Conservation (phyloP, 2,329 filamentous ascomycete genomes). For the Fusarium abutilonis region DNA sequence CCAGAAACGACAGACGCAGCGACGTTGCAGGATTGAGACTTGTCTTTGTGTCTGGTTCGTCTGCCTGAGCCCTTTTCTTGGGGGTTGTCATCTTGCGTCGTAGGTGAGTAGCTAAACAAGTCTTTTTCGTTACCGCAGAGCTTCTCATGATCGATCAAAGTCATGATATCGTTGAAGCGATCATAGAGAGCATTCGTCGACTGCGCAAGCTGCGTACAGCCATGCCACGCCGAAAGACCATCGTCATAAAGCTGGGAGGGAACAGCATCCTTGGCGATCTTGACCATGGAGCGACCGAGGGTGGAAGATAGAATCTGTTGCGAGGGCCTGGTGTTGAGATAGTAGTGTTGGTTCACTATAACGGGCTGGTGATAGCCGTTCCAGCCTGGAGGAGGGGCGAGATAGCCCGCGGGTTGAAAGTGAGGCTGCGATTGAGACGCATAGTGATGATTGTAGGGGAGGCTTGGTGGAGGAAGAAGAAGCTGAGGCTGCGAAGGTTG, state of each 20-base stretch:
- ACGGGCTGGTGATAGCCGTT: conserved; percentile 53
- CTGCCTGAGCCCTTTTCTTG: conserved; percentile 31
- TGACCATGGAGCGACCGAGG: conserved; percentile 52
- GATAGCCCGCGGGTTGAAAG: conserved; percentile 39
- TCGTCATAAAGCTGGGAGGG: conserved; percentile 56
- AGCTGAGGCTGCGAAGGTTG: conserved; percentile 17
- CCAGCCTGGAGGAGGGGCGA: conserved; percentile 40
- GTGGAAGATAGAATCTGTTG: conserved; percentile 29
- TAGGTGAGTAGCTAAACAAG: conserved; percentile 54
- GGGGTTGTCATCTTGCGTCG: not conserved
- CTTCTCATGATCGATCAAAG: conserved; percentile 73
- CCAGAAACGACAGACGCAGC: conserved; percentile 51
- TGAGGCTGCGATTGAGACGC: conserved; percentile 40
- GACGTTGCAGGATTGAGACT: conserved; percentile 19
- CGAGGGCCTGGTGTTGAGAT: conserved; percentile 46
- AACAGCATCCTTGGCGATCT: conserved; percentile 55
- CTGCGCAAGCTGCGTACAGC: conserved; percentile 54
- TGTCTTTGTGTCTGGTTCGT: conserved; percentile 30
- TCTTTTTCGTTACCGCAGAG: conserved; percentile 64
- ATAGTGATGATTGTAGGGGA: conserved; percentile 36
- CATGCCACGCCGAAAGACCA: conserved; percentile 55
- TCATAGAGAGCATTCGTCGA: conserved; percentile 64
- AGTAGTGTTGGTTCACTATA: conserved; percentile 64
- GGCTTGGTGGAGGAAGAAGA: conserved; percentile 20
- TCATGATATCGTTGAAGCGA: conserved; percentile 75